Evolutionary conservation across 1,284 basidiomycete species (phyloP).

Genomic region (Agroathelia rolfsii): DNA sequence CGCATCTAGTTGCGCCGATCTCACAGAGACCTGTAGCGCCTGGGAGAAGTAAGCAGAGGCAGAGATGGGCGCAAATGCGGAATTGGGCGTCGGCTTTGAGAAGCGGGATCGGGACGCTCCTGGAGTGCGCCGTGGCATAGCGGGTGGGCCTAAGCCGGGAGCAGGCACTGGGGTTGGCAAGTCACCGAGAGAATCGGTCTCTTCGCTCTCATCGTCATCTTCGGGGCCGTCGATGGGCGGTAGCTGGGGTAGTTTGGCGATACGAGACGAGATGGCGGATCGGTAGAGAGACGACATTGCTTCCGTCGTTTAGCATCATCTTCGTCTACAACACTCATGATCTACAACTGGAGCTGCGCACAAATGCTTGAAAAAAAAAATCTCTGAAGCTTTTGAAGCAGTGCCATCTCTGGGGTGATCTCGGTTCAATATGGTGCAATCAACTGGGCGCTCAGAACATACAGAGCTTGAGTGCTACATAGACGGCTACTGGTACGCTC

Average conservation of each 20-base stretch:
- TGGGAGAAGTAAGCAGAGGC: slow-evolving; percentile 66
- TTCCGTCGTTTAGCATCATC: background rate
- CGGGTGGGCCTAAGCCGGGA: slow-evolving; percentile 46
- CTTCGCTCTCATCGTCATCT: slow-evolving; percentile 50
- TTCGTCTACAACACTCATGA: too few species aligned
- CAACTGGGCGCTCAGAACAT: too few species aligned
- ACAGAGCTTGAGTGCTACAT: too few species aligned
- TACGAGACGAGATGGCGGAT: slow-evolving; percentile 55
- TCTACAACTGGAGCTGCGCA: too few species aligned
- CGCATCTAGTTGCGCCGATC: slow-evolving; percentile 50
- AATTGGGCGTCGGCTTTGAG: slow-evolving; percentile 34
- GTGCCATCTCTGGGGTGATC: too few species aligned
- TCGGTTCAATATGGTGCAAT: too few species aligned
- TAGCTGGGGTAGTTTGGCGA: slow-evolving; percentile 51
- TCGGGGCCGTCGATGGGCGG: slow-evolving; percentile 33
- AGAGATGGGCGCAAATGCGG: slow-evolving; percentile 62
- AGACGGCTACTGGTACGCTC: too few species aligned
- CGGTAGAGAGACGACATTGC: slow-evolving; percentile 62
- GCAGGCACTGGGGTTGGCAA: slow-evolving; percentile 45
- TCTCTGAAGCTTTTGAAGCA: too few species aligned
- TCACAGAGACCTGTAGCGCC: slow-evolving; percentile 65
- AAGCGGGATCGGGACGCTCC: slow-evolving; percentile 13
- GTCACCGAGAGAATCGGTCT: slow-evolving; percentile 48
- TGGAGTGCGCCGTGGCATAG: slow-evolving; percentile 33
- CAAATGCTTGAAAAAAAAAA: too few species aligned